These are phyloP conservation scores for Fusarium paranaense DNA, from an alignment of 2,329 filamentous ascomycete genomes.

Conservation along the genomic window DNA sequence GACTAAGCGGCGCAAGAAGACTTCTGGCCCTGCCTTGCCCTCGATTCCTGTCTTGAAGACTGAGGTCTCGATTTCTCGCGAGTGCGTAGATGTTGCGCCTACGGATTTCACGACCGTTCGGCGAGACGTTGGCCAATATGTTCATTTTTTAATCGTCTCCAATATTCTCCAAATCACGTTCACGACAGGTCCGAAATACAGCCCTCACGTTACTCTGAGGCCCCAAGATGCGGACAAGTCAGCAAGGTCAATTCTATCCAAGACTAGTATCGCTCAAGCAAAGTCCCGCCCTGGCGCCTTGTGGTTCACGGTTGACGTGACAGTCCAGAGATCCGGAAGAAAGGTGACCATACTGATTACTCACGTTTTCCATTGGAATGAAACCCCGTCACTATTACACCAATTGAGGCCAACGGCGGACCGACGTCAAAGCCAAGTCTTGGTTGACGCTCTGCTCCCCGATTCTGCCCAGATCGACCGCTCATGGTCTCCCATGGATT, in stretches of 20 bases:
- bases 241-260: slow-evolving; percentile 34
- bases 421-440: slow-evolving; percentile 47
- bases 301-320: slow-evolving; percentile 50
- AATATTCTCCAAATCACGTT: slow-evolving; percentile 34
- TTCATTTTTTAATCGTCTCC: slow-evolving; percentile 35
- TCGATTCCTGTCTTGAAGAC: slow-evolving; percentile 44
- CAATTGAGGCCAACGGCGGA: slow-evolving; percentile 46
- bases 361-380: slow-evolving; percentile 58
- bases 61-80: slow-evolving; percentile 44
- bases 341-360: slow-evolving; percentile 46
- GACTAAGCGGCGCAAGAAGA: slow-evolving; percentile 49
- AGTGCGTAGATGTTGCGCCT: slow-evolving; percentile 25
- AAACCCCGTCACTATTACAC: slow-evolving; percentile 48
- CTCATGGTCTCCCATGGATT: slow-evolving; percentile 63
- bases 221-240: slow-evolving; percentile 37
- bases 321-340: slow-evolving; percentile 43
- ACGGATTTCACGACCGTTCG: slow-evolving; percentile 13
- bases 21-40: slow-evolving; percentile 6
- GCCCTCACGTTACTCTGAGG: slow-evolving; percentile 34
- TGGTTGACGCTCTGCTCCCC: slow-evolving; percentile 54
- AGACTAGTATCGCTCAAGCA: slow-evolving; percentile 19
- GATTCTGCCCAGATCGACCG: not conserved
- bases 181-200: slow-evolving; percentile 6
- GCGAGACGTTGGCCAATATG: slow-evolving; percentile 35
- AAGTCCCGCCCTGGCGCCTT: slow-evolving; percentile 46